These are phyloP conservation scores for Syncephalastrum sp. DNA, from an alignment of 371 early-diverging fungal genomes.

Conservation along the genomic window DNA sequence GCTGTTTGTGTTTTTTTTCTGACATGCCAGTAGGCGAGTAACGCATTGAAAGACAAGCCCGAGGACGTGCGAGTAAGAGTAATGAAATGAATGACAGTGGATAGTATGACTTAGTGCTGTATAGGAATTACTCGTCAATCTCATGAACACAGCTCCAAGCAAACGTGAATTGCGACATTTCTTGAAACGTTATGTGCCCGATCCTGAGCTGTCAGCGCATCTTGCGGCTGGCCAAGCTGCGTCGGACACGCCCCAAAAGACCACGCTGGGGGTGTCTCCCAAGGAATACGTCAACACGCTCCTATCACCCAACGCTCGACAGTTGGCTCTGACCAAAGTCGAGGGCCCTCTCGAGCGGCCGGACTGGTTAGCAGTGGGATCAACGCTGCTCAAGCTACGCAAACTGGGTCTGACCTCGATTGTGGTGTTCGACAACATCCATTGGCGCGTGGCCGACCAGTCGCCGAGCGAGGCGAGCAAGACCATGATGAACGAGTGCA, in stretches of 20 bases:
- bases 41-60: no score
- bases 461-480: slow-evolving; percentile 31
- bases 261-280: slow-evolving; percentile 22
- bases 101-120: neutral
- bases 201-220: slow-evolving; percentile 21
- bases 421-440: slow-evolving; percentile 60
- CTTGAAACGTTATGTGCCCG: slow-evolving; percentile 59
- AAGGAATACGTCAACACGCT: slow-evolving; percentile 53
- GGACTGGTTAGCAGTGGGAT: slow-evolving; percentile 53
- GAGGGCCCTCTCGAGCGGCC: slow-evolving; percentile 53
- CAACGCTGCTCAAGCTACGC: slow-evolving; percentile 67
- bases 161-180: slow-evolving; percentile 78
- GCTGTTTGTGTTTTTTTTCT: no score
- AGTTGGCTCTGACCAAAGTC: slow-evolving; percentile 63
- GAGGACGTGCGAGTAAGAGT: slow-evolving; percentile 14
- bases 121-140: slow-evolving; percentile 51
- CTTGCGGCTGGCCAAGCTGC: neutral
- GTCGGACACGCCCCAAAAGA: neutral
- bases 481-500: slow-evolving; percentile 57
- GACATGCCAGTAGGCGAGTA: no score
- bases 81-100: neutral
- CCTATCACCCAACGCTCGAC: slow-evolving; percentile 43
- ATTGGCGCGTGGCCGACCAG: slow-evolving; percentile 38
- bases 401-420: slow-evolving; percentile 72
- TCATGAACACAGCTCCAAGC: slow-evolving; percentile 71